Evolutionary conservation across 2,329 filamentous ascomycete species (phyloP).

Genomic region (Cytospora leucostoma): DNA sequence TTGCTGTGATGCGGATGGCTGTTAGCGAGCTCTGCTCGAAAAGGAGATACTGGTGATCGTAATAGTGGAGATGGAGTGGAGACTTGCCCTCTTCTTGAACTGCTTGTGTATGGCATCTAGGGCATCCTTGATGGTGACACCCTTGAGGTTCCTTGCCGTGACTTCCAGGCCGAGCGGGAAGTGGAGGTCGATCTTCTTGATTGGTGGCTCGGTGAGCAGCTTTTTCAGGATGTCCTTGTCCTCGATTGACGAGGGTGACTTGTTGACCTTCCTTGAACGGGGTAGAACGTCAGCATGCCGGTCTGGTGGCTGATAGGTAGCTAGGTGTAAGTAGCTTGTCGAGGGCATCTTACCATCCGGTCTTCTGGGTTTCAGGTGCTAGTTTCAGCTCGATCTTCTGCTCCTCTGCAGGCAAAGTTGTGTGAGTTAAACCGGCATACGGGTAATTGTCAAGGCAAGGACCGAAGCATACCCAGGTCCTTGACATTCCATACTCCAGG

Average conservation of each 20-base stretch:
- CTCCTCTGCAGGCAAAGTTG: slow-evolving; percentile 58
- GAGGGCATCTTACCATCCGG: slow-evolving; percentile 74
- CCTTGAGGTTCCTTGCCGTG: slow-evolving; percentile 86
- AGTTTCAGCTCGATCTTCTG: slow-evolving; percentile 72
- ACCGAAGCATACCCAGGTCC: slow-evolving; percentile 71
- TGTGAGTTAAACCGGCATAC: slow-evolving; percentile 14
- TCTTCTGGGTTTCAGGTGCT: slow-evolving; percentile 80
- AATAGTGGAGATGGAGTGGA: neutral
- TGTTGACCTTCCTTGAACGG: slow-evolving; percentile 83
- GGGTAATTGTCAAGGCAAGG: slow-evolving; percentile 1
- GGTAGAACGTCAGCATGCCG: neutral
- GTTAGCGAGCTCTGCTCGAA: slow-evolving; percentile 22
- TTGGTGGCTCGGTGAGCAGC: slow-evolving; percentile 73
- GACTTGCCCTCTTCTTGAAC: slow-evolving; percentile 89
- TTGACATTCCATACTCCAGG: slow-evolving; percentile 79
- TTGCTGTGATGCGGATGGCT: slow-evolving; percentile 53
- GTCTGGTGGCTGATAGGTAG: fast-evolving
- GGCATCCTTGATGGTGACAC: slow-evolving; percentile 96
- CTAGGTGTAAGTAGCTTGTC: neutral
- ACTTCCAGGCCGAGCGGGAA: slow-evolving; percentile 88
- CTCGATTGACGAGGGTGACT: slow-evolving; percentile 73
- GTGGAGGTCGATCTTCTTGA: slow-evolving; percentile 93
- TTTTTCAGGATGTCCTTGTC: slow-evolving; percentile 85
- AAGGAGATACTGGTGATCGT: slow-evolving; percentile 1
- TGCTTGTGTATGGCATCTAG: slow-evolving; percentile 94